Base-by-base conservation (phyloP, 495 filamentous ascomycete genomes). In the Penicillium taxi region DNA sequence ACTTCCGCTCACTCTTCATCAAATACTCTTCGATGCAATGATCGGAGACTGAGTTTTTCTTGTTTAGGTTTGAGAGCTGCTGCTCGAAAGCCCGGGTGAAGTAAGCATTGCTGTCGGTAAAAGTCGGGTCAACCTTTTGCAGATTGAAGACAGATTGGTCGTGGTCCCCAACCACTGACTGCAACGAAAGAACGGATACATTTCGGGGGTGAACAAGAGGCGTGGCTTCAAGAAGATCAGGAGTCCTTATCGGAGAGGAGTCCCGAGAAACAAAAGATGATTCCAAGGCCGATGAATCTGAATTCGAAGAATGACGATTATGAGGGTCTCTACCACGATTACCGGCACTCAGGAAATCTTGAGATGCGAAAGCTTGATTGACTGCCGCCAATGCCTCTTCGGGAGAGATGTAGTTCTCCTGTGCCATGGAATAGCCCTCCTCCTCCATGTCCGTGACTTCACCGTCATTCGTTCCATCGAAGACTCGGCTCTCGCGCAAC, bases 91-190 rank as follows among this genome's bases (percentile, higher is more conserved):
- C 59, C 16, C 65, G 54, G 15, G 73, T 72, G 55, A 75, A 82
- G 17, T 69, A 47, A 9, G 75, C 75, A 16, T 65, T 72, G 4
- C 70, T 64, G 50, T 83, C 79, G n/a, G 72, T 80, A 59, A 83
- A 83, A 60, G 73, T 77, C 17, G 77, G 77, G 41, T 80, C 73
- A 12, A 81, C 73, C 41, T 79, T 72, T 42, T 82, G 78, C 16
- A 81, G 66, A 47, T 70, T 63, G 47, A 73, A 74, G 9, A 38
- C 24, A 14, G 42, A 29, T 25, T 30, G 24, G 3, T 44, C 31
- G 14, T 49, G 46, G 9, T 49, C 46, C 6, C 27, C 30, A 12
- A 49, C 37, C 8, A 50, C 42, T 14, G 47, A 50, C 4, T 33
- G 42, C 25, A 50, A 20, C 4, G 47, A 50, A 7, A 50, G 42